Percentiles rank a stretch among this genome's conserved stretches.
Conservation (phyloP, 2,329 filamentous ascomycete species). For the Chaetoscypha palmicola region DNA sequence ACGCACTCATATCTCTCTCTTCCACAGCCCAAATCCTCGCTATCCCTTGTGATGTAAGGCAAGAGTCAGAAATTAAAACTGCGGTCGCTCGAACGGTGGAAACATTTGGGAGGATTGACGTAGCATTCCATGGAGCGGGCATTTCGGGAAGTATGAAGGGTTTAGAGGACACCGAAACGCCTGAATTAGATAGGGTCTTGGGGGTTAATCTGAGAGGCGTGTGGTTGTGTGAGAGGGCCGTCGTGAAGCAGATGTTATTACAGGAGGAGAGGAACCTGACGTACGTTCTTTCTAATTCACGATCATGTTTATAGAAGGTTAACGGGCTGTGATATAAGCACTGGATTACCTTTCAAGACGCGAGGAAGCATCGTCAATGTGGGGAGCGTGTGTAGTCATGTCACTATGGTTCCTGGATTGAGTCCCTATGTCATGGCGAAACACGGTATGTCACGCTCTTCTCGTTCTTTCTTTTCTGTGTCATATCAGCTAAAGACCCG, state of each 20-base stretch:
- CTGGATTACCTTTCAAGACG: slow-evolving; percentile 18
- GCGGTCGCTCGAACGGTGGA: slow-evolving; percentile 33
- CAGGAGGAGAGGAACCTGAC: slow-evolving; percentile 19
- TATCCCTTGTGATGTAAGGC: slow-evolving; percentile 12
- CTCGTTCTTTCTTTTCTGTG: neutral
- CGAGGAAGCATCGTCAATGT: slow-evolving; percentile 30
- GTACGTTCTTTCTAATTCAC: slow-evolving; percentile 7
- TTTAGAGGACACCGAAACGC: slow-evolving; percentile 17
- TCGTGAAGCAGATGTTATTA: slow-evolving; percentile 28
- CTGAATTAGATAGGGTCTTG: slow-evolving; percentile 27
- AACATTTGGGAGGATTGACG: slow-evolving; percentile 46
- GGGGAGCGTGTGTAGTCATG: slow-evolving; percentile 12
- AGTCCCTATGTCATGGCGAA: slow-evolving; percentile 20
- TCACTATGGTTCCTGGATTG: slow-evolving; percentile 3
- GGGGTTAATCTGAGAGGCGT: slow-evolving; percentile 33
- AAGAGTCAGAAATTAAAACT: slow-evolving; percentile 15
- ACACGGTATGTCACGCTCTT: slow-evolving; percentile 13
- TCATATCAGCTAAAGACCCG: neutral
- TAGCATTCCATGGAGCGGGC: slow-evolving; percentile 46
- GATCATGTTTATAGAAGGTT: neutral
- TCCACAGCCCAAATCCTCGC: slow-evolving; percentile 4
- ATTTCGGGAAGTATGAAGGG: slow-evolving; percentile 14
- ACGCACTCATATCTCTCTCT: neutral
- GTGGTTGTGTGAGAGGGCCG: slow-evolving; percentile 32
- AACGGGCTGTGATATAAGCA: slow-evolving; percentile 10